Evolutionary conservation across 108 stramenopile genomes (phyloP).

Genomic region (Licmophora abbreviata): DNA sequence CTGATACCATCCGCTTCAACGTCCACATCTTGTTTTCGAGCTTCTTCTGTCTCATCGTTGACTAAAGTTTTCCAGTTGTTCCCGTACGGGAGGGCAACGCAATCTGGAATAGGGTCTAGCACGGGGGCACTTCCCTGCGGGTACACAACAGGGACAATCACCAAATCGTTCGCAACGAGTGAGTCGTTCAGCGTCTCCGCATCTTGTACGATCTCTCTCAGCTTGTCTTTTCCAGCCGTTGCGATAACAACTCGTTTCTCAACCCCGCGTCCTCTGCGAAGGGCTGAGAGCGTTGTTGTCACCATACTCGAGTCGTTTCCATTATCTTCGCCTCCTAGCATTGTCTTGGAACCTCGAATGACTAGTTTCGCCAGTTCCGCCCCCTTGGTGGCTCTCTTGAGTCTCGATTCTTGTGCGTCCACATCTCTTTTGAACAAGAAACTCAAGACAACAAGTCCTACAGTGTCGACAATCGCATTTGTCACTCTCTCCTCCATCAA

Average conservation of each 20-base stretch:
- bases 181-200: constrained; percentile 4
- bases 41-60: constrained; percentile 18
- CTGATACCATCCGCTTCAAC: constrained; percentile 23
- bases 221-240: constrained; percentile 17
- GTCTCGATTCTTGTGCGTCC: constrained; percentile 20
- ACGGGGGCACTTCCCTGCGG: constrained; percentile 11
- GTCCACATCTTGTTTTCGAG: constrained; percentile 22
- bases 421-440: constrained; percentile 15
- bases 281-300: constrained; percentile 14
- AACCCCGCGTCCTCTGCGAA: constrained; percentile 21
- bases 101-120: constrained; percentile 2
- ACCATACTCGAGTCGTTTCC: constrained; percentile 3
- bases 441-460: constrained; percentile 14
- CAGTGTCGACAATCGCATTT: constrained; percentile 20
- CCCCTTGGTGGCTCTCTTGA: constrained; percentile 28
- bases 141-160: constrained; percentile 20
- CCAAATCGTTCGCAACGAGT: constrained; percentile 17
- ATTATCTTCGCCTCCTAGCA: not conserved
- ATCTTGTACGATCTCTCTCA: constrained; percentile 18
- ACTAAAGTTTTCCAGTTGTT: constrained; percentile 15
- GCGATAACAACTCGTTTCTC: constrained; percentile 40
- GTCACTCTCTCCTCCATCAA: constrained; percentile 18
- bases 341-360: constrained; percentile 8
- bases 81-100: constrained; percentile 18
- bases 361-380: constrained; percentile 18